phyloP scores from a whole-genome alignment of 177 flowering plant species.

The Telopea speciosissima region DNA sequence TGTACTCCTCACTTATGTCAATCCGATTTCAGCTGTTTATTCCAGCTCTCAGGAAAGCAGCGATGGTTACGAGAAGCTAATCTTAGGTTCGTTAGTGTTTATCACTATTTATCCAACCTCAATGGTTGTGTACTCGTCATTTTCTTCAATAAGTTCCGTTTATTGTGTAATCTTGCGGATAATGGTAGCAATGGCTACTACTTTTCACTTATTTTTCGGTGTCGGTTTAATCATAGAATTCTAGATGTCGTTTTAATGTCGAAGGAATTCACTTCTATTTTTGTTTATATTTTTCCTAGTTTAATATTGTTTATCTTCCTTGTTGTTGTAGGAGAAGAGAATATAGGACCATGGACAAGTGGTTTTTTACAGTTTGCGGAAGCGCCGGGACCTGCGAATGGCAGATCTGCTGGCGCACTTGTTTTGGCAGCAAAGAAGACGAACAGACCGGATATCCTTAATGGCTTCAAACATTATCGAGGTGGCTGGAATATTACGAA shows the following conservation, averaged over 20 bases:
- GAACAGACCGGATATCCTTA: conserved; percentile 68
- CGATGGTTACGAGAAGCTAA: conserved; percentile 17
- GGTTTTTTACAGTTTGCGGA: conserved; percentile 35
- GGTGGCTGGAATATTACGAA: conserved; percentile 89
- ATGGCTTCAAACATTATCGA: conserved; percentile 45
- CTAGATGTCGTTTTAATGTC: too few relatives aligned
- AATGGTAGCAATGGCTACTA: too few relatives aligned
- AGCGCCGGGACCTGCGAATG: conserved; percentile 53
- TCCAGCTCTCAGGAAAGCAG: conserved; percentile 4
- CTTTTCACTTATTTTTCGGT: neutral
- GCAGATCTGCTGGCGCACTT: conserved; percentile 29
- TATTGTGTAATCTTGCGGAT: neutral
- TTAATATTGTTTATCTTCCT: neutral
- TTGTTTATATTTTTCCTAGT: too few relatives aligned
- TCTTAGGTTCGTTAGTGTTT: conserved; percentile 27
- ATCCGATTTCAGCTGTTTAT: conserved; percentile 17
- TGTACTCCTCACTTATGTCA: conserved; percentile 15
- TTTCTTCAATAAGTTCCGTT: neutral
- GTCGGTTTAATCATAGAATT: neutral
- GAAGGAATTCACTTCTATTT: too few relatives aligned
- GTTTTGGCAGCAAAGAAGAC: conserved; percentile 73
- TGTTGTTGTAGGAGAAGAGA: conserved; percentile 39
- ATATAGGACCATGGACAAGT: conserved; percentile 48
- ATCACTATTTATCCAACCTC: neutral
- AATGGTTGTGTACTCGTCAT: neutral